Evolutionary conservation across 2,329 filamentous ascomycete species (phyloP).

Genomic region (Cladophialophora bantiana): DNA sequence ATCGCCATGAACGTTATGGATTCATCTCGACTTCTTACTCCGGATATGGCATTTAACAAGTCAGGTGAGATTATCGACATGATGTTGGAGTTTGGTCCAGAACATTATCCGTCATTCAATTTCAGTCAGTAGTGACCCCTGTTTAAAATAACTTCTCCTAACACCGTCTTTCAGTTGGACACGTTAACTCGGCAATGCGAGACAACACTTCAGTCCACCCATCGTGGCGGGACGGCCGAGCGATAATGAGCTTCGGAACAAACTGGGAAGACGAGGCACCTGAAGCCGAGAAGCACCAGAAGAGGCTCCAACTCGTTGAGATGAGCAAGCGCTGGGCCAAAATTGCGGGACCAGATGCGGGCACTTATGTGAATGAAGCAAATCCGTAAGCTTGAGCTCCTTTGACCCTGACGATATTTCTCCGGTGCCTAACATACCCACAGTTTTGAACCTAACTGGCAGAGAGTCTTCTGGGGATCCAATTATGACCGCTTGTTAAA

Average conservation of each 20-base stretch:
- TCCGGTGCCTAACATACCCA: neutral
- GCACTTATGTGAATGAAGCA: slow-evolving; percentile 42
- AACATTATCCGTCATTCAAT: slow-evolving; percentile 40
- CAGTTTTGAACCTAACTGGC: slow-evolving; percentile 44
- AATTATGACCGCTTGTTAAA: slow-evolving; percentile 55
- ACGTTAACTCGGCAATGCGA: slow-evolving; percentile 42
- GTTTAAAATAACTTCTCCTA: neutral
- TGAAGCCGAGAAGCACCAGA: slow-evolving; percentile 38
- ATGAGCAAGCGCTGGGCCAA: slow-evolving; percentile 41
- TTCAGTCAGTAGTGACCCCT: slow-evolving; percentile 40
- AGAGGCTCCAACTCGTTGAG: slow-evolving; percentile 40
- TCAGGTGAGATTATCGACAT: slow-evolving; percentile 42
- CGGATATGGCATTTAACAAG: slow-evolving; percentile 40
- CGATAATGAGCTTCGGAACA: slow-evolving; percentile 41
- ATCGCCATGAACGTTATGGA: slow-evolving; percentile 46
- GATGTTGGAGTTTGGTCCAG: slow-evolving; percentile 40
- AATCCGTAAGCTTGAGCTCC: slow-evolving; percentile 25
- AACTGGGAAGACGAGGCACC: slow-evolving; percentile 44
- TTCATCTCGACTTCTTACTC: slow-evolving; percentile 42
- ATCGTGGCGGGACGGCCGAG: slow-evolving; percentile 42
- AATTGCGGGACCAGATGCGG: slow-evolving; percentile 43
- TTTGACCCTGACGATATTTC: neutral
- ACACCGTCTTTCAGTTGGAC: slow-evolving; percentile 40
- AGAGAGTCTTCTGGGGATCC: slow-evolving; percentile 43
- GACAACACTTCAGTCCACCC: slow-evolving; percentile 44